Conservation (phyloP, 176 grass and related monocot species). For the Carex parvula region DNA sequence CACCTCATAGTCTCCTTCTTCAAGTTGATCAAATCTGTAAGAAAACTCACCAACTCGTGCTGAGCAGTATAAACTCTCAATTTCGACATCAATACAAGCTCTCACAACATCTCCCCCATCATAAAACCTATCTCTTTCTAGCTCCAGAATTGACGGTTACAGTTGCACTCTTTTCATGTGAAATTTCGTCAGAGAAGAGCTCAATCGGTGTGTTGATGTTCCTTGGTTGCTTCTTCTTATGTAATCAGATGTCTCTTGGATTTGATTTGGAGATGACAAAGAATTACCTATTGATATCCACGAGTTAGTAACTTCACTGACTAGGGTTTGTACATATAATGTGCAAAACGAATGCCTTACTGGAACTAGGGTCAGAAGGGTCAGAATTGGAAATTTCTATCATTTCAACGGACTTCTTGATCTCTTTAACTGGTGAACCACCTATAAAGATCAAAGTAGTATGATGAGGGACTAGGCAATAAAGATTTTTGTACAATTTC, state of each 20-base stretch:
- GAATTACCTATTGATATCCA: not conserved
- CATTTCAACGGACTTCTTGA: conserved; percentile 44
- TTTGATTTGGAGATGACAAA: conserved; percentile 6
- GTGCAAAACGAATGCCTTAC: conserved; percentile 16
- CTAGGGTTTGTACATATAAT: not conserved
- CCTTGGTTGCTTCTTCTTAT: conserved; percentile 45
- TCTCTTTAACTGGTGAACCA: conserved; percentile 12
- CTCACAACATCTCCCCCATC: not conserved
- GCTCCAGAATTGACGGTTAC: conserved; percentile 11
- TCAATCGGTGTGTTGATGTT: conserved; percentile 47
- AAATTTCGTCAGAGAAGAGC: conserved; percentile 44
- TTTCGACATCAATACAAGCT: conserved; percentile 7
- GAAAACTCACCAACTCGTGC: conserved; percentile 33
- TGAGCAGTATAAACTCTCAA: conserved; percentile 34
- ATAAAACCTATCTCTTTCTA: not conserved
- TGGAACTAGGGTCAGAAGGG: not conserved
- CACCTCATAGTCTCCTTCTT: conserved; percentile 34
- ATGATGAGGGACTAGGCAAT: not conserved
- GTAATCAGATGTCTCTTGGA: conserved; percentile 71
- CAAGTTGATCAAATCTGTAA: conserved; percentile 26
- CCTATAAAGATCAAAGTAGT: conserved; percentile 12
- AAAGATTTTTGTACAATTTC: not conserved
- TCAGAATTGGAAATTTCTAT: conserved; percentile 33
- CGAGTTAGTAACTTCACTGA: conserved; percentile 1
- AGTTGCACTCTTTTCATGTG: not conserved